phyloP scores from a whole-genome alignment of 306 rosid species.

The Pyrus betulifolia region DNA sequence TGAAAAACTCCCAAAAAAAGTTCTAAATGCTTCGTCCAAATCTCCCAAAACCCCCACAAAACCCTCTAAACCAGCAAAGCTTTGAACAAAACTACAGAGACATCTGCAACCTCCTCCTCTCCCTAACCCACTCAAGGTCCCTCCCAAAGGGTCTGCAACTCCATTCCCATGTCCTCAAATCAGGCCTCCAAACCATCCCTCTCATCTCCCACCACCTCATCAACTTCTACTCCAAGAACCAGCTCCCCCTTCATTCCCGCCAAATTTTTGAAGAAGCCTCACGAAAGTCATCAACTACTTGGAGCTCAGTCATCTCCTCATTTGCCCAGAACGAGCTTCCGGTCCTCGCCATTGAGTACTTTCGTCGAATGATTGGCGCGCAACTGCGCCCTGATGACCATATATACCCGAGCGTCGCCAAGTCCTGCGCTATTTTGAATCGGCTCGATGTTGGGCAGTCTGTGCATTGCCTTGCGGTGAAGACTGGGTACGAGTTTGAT shows the following conservation, averaged over 20 bases:
- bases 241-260: constrained; percentile 42
- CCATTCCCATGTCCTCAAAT: constrained; percentile 65
- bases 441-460: constrained; percentile 33
- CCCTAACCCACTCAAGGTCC: constrained; percentile 49
- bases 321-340: constrained; percentile 78
- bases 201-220: constrained; percentile 63
- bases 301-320: constrained; percentile 76
- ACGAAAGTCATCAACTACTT: constrained; percentile 46
- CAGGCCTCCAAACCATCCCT: constrained; percentile 50
- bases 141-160: constrained; percentile 64
- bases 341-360: constrained; percentile 37
- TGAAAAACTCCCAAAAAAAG: not conserved
- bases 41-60: not conserved
- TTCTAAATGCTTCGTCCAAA: not conserved
- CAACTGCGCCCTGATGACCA: constrained; percentile 55
- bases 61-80: constrained; percentile 14
- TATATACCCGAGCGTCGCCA: constrained; percentile 58
- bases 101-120: constrained; percentile 46
- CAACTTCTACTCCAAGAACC: constrained; percentile 68
- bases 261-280: constrained; percentile 45
- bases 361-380: constrained; percentile 52
- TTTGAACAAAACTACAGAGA: constrained; percentile 33
- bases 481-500: constrained; percentile 42
- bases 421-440: constrained; percentile 52
- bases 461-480: constrained; percentile 46